Evolutionary conservation across 2,329 filamentous ascomycete species (phyloP), one percentile per base, ranked within the genome.

Genomic region (Pseudofabraea citricarpa): DNA sequence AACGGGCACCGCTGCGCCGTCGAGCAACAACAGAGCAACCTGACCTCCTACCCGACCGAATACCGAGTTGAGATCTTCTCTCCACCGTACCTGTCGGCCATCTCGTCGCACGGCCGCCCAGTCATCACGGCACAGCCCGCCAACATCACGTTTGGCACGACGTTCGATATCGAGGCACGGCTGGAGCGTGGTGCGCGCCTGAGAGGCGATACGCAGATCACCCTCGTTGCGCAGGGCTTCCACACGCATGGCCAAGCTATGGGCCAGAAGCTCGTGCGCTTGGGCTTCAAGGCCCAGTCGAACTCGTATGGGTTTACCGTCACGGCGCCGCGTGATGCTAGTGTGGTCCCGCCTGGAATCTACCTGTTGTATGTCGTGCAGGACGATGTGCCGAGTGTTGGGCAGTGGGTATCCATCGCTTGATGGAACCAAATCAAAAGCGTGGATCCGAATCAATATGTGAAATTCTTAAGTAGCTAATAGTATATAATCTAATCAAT

Each of bases 181-280:
- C 15, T 37, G 19, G 35, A 37, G 19, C 10, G 4, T 21, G 35
- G 35, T 20, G 35, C 35, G 2, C 18, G 35, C 10, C 20, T 37
- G 4, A 6, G 35, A 37, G 35, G 35, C 18, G 10, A 37, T n/a
- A n/a, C 31, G 23, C 38, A 29, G n/a, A 40, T 40, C 23, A 29
- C 13, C 15, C 38, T 40, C 23, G 15, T 29, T 19, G 24, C 24
- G 3, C 15, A 27, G 7, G 38, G 38, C 22, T 40, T 40, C 38
- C 38, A 40, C 20, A 40, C 38, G 13, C 38, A 40, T 31, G 38
- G 38, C 3, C 13, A 19, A n/a, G 8, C 23, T 29, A 40, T 40
- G 38, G 38, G 38, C 5, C 38, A 40, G n/a, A 27, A 21, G 23
- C 7, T 40, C 5, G 23, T 40, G 10, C 23, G 31, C n/a, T 19